Conservation (phyloP, 2,329 filamentous ascomycete species). For the Pyrenophora graminea region DNA sequence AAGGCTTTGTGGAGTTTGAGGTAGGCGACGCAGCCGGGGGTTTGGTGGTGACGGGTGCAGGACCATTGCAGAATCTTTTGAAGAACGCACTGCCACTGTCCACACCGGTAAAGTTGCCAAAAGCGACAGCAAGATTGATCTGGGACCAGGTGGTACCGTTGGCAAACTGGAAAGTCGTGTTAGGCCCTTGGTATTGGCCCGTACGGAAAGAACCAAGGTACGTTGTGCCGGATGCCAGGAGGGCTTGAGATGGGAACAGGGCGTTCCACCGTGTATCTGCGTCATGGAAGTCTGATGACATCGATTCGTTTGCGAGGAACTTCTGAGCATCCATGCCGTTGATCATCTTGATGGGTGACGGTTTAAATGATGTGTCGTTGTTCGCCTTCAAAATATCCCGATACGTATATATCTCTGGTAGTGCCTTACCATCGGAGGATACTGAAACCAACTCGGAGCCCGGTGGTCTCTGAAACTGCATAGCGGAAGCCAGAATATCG, state of each 20-base stretch:
- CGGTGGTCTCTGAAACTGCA: constrained; percentile 43
- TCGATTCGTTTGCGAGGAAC: constrained; percentile 41
- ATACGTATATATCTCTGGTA: constrained; percentile 46
- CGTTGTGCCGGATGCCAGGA: constrained; percentile 32
- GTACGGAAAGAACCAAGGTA: constrained; percentile 39
- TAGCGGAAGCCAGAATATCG: constrained; percentile 44
- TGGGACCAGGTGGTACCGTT: constrained; percentile 42
- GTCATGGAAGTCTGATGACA: constrained; percentile 43
- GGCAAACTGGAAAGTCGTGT: constrained; percentile 42
- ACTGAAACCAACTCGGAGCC: constrained; percentile 41
- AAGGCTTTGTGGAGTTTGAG: constrained; percentile 17
- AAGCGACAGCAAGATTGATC: constrained; percentile 39
- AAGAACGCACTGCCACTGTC: constrained; percentile 49
- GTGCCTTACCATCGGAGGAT: constrained; percentile 41
- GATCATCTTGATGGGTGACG: constrained; percentile 46
- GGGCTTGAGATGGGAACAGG: constrained; percentile 43
- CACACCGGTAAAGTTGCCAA: constrained; percentile 42
- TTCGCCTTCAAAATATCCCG: constrained; percentile 36
- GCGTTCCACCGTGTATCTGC: constrained; percentile 49
- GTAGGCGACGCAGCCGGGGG: constrained; percentile 18
- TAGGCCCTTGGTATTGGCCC: constrained; percentile 39
- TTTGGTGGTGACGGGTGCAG: constrained; percentile 16
- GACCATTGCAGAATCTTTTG: constrained; percentile 44
- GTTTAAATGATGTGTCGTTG: constrained; percentile 34
- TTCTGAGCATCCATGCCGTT: constrained; percentile 42